Conservation (phyloP, 179 eudicot genomes). For the Nepenthes alata region DNA sequence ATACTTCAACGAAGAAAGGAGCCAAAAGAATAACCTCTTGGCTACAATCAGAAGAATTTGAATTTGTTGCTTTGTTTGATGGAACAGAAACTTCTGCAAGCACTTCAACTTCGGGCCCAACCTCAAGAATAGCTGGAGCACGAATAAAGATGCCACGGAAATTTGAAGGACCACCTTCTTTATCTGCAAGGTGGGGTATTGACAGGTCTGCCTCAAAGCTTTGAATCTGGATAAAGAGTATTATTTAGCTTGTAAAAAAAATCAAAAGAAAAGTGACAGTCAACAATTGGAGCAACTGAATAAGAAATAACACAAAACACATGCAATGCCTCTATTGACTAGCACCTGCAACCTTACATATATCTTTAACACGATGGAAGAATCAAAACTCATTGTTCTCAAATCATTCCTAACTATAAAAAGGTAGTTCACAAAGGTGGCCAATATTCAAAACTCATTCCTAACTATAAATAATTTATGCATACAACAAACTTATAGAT, state of each 20-base stretch:
- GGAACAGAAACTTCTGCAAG: conserved; percentile 60
- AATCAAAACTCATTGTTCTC: no score
- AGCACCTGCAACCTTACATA: no score
- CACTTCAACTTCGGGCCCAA: conserved; percentile 81
- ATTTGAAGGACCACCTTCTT: conserved; percentile 76
- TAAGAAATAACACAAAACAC: no score
- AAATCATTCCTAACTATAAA: no score
- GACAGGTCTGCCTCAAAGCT: conserved; percentile 84
- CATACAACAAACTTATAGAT: no score
- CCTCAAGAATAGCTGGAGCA: conserved; percentile 87
- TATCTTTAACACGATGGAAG: no score
- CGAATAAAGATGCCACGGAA: conserved; percentile 85
- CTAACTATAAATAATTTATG: no score
- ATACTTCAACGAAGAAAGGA: no score
- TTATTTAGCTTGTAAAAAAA: not conserved
- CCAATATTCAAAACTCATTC: no score
- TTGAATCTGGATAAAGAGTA: conserved; percentile 42
- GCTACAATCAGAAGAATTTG: conserved; percentile 17
- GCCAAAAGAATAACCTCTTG: conserved; percentile 37
- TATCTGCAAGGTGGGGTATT: conserved; percentile 53
- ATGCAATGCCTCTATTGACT: no score
- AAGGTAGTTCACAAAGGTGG: no score
- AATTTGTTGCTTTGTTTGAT: conserved; percentile 17
- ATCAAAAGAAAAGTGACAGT: not conserved
- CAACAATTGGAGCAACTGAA: not conserved